Conservation (phyloP, 2,329 filamentous ascomycete species). For the Apiospora arundinis region DNA sequence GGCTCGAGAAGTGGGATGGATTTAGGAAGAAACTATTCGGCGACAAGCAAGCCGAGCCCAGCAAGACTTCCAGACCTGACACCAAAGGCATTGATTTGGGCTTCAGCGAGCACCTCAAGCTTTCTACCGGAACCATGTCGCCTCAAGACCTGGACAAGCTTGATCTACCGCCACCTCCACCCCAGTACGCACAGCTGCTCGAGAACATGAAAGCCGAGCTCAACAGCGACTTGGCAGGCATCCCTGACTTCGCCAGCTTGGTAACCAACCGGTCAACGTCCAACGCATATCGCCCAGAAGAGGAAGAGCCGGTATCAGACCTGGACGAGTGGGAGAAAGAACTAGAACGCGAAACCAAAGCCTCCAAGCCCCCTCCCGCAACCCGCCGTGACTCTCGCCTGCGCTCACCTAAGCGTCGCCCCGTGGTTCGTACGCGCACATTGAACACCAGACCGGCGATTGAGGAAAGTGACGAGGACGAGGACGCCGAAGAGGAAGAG, state of each 20-base stretch:
- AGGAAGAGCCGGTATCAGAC: conserved; percentile 48
- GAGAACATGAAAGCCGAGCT: conserved; percentile 50
- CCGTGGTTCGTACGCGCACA: conserved; percentile 12
- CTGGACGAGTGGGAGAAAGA: conserved; percentile 62
- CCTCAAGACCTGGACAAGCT: conserved; percentile 21
- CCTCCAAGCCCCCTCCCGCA: not conserved
- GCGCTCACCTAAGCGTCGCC: conserved; percentile 16
- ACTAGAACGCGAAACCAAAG: conserved; percentile 26
- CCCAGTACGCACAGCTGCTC: conserved; percentile 53
- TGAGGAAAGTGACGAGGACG: not conserved
- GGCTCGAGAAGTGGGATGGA: conserved; percentile 76
- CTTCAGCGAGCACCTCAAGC: conserved; percentile 58
- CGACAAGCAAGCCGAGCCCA: conserved; percentile 35
- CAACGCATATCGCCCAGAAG: conserved; percentile 20
- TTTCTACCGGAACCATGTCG: conserved; percentile 50
- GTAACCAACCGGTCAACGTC: conserved; percentile 26
- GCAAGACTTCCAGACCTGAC: conserved; percentile 33
- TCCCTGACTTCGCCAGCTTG: conserved; percentile 38
- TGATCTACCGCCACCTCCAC: conserved; percentile 36
- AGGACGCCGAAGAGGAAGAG: not conserved
- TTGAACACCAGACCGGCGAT: not conserved
- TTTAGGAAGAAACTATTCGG: conserved; percentile 62
- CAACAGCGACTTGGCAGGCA: conserved; percentile 34
- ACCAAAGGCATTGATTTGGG: conserved; percentile 58
- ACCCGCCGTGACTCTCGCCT: not conserved